A percentile compares a stretch with the other conserved stretches of the same genome.
These are phyloP conservation scores for Euphorbia schlechtendalii DNA, from an alignment of 441 rosid genomes.

Conservation along the genomic window DNA sequence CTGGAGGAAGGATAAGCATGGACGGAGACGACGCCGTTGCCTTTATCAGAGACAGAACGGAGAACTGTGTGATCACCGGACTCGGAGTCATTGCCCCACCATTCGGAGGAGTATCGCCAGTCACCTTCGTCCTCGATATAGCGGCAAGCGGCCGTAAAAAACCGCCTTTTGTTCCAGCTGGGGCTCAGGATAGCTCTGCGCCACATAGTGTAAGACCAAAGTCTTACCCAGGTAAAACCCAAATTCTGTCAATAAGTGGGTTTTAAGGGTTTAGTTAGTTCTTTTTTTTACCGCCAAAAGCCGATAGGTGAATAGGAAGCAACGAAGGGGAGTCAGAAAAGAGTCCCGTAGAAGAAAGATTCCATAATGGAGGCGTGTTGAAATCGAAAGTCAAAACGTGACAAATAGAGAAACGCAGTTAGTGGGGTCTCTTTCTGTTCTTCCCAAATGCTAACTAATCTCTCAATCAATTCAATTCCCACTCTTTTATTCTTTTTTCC, in stretches of 20 bases:
- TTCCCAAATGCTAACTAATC: background rate
- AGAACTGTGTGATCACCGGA: constrained; percentile 37
- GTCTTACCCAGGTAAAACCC: background rate
- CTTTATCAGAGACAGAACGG: constrained; percentile 45
- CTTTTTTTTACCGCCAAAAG: background rate
- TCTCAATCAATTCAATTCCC: background rate
- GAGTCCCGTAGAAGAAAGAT: background rate
- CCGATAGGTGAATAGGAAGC: too few species aligned
- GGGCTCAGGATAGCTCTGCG: constrained; percentile 22
- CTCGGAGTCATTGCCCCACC: constrained; percentile 57
- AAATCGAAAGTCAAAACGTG: constrained; percentile 7
- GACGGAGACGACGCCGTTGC: constrained; percentile 81
- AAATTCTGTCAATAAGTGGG: too few species aligned
- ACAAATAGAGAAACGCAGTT: background rate
- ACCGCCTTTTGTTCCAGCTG: constrained; percentile 27
- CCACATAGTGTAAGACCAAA: constrained; percentile 26
- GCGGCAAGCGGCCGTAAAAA: constrained; percentile 33
- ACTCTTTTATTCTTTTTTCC: background rate
- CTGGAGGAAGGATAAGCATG: constrained; percentile 61
- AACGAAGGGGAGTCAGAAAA: background rate
- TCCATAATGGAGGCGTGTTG: constrained; percentile 13
- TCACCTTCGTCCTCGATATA: constrained; percentile 69
- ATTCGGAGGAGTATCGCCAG: constrained; percentile 74
- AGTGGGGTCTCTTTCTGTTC: constrained; percentile 1
- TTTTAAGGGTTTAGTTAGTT: too few species aligned